phyloP scores from a whole-genome alignment of 2,329 filamentous ascomycete genomes.

The Penicillium sp. region DNA sequence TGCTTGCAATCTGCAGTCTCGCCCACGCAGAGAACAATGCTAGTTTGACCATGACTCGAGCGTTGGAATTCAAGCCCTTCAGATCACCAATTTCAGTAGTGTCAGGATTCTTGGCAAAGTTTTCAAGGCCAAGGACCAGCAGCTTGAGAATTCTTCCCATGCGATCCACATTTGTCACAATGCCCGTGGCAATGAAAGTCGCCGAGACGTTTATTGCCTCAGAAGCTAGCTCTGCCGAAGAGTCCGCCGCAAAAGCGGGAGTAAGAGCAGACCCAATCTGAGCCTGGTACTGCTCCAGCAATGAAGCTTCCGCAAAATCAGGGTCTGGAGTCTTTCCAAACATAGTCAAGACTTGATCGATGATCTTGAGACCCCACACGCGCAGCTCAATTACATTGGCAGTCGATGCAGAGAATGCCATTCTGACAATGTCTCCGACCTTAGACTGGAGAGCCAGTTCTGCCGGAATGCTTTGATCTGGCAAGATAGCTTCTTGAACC shows the following conservation, averaged over 20 bases:
- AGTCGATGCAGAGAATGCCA: slow-evolving; percentile 96
- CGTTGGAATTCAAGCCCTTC: slow-evolving; percentile 87
- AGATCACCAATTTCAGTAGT: slow-evolving; percentile 87
- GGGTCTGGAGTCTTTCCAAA: slow-evolving; percentile 95
- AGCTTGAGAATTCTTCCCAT: slow-evolving; percentile 98
- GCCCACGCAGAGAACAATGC: slow-evolving; percentile 96
- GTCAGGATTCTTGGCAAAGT: slow-evolving; percentile 77
- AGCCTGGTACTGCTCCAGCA: slow-evolving; percentile 96
- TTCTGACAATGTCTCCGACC: slow-evolving; percentile 88
- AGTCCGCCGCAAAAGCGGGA: slow-evolving; percentile 91
- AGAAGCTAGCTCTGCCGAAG: slow-evolving; percentile 88
- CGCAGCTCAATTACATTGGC: slow-evolving; percentile 85
- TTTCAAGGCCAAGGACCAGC: slow-evolving; percentile 82
- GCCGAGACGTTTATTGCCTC: slow-evolving; percentile 97
- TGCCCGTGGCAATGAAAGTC: slow-evolving; percentile 95
- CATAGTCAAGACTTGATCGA: slow-evolving; percentile 88
- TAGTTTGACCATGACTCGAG: slow-evolving; percentile 98
- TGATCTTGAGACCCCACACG: slow-evolving; percentile 87
- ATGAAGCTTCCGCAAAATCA: slow-evolving; percentile 93
- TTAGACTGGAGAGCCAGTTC: slow-evolving; percentile 74
- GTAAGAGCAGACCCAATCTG: slow-evolving; percentile 96
- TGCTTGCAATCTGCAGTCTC: slow-evolving; percentile 89
- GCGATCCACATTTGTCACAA: slow-evolving; percentile 94
- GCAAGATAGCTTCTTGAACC: slow-evolving; percentile 71
- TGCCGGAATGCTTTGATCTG: slow-evolving; percentile 72